Evolutionary conservation across 1,139 yeast species (phyloP), one percentile per base, ranked within the genome.

Genomic region (Sugiyamaella xylanicola): DNA sequence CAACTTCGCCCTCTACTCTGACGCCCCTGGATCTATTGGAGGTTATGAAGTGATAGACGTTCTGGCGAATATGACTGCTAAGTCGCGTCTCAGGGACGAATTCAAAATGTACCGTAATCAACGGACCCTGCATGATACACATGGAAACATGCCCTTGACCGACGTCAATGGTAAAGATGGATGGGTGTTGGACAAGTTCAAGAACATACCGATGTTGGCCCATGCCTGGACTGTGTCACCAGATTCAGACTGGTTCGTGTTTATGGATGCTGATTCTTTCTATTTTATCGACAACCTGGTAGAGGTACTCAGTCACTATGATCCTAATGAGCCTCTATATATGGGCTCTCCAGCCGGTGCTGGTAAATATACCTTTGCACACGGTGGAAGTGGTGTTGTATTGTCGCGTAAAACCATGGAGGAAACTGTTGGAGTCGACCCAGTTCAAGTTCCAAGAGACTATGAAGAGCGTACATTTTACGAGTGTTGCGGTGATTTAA

Each of bases 301-400:
- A 50, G 57, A 48, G 3, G 61, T 61, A 48, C 61, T 70, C 20
- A 37, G 53, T 15, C 57, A 58, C 13, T 55, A 64, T 43, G 61
- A 68, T 51, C 62, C 65, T 43, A 57, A 56, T 19, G 58, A 64
- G 51, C 67, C 68, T 7, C 56, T 58, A 13, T 69, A 66, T 57
- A 55, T 67, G 52, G 73, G 73, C n/a, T 59, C 65, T 1, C 54
- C 56, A 4, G 63, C 64, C 25, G 59, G 58, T 3, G 44, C 46
- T 2, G 59, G 51, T 9, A 42, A 48, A 8, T 54, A 54, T 45
- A 51, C 54, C 8, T 72, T 71, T 58, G 75, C 72, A 2, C 72
- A 71, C 49, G 75, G 75, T 7, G 75, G 75, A 2, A 63, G 72
- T 8, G 75, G 72, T 1, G 70, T 71, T 1, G 68, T 71, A 4